These are phyloP conservation scores for Dichotomopilus funicola DNA, from an alignment of 2,329 filamentous ascomycete species.

Conservation along the genomic window DNA sequence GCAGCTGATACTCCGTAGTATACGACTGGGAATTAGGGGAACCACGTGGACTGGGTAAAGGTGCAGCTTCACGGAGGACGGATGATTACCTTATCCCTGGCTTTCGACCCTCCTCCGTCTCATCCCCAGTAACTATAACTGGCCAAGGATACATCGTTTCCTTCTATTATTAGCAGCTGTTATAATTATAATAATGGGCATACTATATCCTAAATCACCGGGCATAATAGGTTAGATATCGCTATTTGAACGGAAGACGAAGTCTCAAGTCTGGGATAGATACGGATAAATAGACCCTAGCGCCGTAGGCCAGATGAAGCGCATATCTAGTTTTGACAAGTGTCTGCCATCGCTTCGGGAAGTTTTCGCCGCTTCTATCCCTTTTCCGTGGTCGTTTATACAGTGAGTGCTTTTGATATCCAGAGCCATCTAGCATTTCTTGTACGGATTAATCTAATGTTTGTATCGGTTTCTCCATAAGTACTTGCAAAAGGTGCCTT, in stretches of 20 bases:
- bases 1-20: no score
- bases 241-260: constrained; percentile 9
- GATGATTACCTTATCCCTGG: no score
- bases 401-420: neutral
- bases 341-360: constrained; percentile 10
- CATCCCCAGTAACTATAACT: constrained; percentile 5
- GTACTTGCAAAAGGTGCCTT: neutral
- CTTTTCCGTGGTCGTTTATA: constrained; percentile 7
- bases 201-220: constrained; percentile 7
- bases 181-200: constrained; percentile 7
- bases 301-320: constrained; percentile 8
- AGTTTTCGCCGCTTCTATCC: constrained; percentile 13
- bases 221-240: constrained; percentile 7
- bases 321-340: constrained; percentile 10
- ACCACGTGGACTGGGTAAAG: no score
- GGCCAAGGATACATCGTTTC: constrained; percentile 12
- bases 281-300: constrained; percentile 14
- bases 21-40: no score
- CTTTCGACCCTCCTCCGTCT: no score
- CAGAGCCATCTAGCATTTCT: neutral
- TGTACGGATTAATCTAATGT: neutral
- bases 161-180: constrained; percentile 4
- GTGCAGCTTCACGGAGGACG: no score
- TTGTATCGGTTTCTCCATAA: constrained; percentile 2
- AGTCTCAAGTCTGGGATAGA: constrained; percentile 12